Percentiles rank a stretch among this genome's conserved stretches.
These are phyloP conservation scores for Tulasnella sp. DNA, from an alignment of 768 basidiomycete species.

Conservation along the genomic window DNA sequence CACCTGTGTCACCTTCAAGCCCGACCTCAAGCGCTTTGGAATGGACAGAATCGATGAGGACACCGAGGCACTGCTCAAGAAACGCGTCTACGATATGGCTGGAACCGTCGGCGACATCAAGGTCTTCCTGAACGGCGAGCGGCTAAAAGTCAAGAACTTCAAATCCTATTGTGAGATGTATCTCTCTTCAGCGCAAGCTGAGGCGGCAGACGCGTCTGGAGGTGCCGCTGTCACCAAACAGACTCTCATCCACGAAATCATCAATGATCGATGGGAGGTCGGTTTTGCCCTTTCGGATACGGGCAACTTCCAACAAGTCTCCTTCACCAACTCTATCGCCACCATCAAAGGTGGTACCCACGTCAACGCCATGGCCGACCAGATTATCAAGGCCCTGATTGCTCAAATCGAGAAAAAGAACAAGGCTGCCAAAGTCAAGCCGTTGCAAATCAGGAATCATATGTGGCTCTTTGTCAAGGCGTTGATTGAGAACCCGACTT, in stretches of 20 bases:
- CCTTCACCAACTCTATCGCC: constrained; percentile 95
- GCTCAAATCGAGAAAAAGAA: constrained; percentile 90
- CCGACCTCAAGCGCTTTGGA: constrained; percentile 85
- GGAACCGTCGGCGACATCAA: constrained; percentile 92
- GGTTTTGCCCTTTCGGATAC: constrained; percentile 85
- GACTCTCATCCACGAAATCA: constrained; percentile 71
- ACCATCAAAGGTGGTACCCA: constrained; percentile 96
- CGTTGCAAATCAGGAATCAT: constrained; percentile 90
- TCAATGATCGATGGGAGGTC: constrained; percentile 84
- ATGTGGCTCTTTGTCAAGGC: constrained; percentile 98
- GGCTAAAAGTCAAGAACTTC: constrained; percentile 89
- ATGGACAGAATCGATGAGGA: constrained; percentile 90
- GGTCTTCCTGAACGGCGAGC: constrained; percentile 86
- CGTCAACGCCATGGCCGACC: constrained; percentile 75
- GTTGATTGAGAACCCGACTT: constrained; percentile 93
- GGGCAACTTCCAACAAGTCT: constrained; percentile 85
- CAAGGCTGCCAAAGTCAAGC: constrained; percentile 89
- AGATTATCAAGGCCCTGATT: constrained; percentile 78
- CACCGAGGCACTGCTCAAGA: constrained; percentile 76
- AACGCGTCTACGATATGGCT: constrained; percentile 94
- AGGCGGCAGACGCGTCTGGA: constrained; percentile 59
- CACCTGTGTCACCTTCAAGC: constrained; percentile 87
- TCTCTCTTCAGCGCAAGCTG: constrained; percentile 64
- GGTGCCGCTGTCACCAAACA: constrained; percentile 74
- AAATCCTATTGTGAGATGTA: constrained; percentile 96